These are phyloP conservation scores for Exophiala aquamarina DNA, from an alignment of 2,329 filamentous ascomycete species.

Conservation along the genomic window DNA sequence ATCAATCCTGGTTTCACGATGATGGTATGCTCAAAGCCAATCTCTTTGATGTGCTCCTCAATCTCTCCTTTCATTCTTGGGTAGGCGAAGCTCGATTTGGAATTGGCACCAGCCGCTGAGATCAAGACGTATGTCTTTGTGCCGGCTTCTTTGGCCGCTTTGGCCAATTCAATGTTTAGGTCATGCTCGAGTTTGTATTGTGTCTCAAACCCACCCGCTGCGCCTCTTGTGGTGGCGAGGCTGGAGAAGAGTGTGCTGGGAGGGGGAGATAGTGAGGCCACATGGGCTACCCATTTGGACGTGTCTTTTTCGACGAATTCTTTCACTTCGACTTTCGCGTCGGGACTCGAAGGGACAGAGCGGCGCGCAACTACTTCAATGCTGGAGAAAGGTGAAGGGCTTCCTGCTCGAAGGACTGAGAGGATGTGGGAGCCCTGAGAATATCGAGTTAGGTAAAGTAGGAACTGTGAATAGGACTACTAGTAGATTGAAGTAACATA, in stretches of 20 bases:
- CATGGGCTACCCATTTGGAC: constrained; percentile 63
- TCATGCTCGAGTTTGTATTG: constrained; percentile 90
- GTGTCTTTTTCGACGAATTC: constrained; percentile 68
- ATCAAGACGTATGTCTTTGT: constrained; percentile 76
- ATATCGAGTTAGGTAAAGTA: background rate
- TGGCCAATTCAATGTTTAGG: constrained; percentile 76
- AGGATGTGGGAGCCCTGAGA: constrained; percentile 72
- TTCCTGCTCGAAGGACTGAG: constrained; percentile 41
- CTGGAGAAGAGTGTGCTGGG: constrained; percentile 71
- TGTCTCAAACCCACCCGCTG: constrained; percentile 71
- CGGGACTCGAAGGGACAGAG: constrained; percentile 39
- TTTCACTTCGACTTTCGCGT: constrained; percentile 53
- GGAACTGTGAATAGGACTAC: no score
- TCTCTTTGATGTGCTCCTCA: constrained; percentile 70
- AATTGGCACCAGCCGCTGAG: constrained; percentile 57
- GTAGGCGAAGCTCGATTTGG: constrained; percentile 56
- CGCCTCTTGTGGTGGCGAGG: constrained; percentile 75
- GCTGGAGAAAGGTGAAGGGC: constrained; percentile 37
- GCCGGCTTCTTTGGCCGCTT: constrained; percentile 70
- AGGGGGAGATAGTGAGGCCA: constrained; percentile 55
- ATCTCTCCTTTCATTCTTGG: constrained; percentile 80
- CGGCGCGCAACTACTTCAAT: constrained; percentile 49
- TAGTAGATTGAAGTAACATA: constrained; percentile 32
- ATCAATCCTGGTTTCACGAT: constrained; percentile 75
- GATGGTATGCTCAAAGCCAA: constrained; percentile 76